A percentile compares a stretch with the other conserved stretches of the same genome.
phyloP scores from a whole-genome alignment of 495 filamentous ascomycete species.

The Daldinia caldariorum region DNA sequence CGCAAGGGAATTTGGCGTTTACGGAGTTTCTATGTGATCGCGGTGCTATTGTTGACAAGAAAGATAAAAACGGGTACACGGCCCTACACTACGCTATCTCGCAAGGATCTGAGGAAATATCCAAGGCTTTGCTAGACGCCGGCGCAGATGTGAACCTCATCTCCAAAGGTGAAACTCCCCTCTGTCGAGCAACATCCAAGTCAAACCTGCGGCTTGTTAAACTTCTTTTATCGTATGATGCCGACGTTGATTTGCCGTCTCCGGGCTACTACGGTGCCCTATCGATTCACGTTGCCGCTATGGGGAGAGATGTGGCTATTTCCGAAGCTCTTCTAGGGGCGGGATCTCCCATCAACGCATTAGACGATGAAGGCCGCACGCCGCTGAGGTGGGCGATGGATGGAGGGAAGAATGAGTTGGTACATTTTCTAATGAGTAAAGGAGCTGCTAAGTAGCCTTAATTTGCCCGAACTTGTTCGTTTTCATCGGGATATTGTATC shows the following conservation, averaged over 20 bases:
- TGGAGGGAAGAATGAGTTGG: constrained; percentile 30
- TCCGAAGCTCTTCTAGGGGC: constrained; percentile 46
- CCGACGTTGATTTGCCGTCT: constrained; percentile 20
- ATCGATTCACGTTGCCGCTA: constrained; percentile 33
- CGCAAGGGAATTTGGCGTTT: constrained; percentile 34
- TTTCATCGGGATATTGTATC: no score
- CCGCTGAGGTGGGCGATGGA: constrained; percentile 40
- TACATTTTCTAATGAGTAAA: constrained; percentile 35
- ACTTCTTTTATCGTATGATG: constrained; percentile 24
- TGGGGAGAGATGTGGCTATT: constrained; percentile 40
- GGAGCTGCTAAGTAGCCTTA: constrained; percentile 30
- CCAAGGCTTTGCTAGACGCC: constrained; percentile 35
- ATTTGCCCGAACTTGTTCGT: no score
- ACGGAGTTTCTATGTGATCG: constrained; percentile 42
- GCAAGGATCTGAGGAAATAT: constrained; percentile 38
- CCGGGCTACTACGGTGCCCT: constrained; percentile 30
- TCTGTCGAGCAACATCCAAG: constrained; percentile 36
- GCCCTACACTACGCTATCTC: constrained; percentile 45
- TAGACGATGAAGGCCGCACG: constrained; percentile 47
- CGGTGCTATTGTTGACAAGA: constrained; percentile 41
- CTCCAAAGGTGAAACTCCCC: constrained; percentile 35
- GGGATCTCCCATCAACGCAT: constrained; percentile 47
- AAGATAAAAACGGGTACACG: constrained; percentile 36
- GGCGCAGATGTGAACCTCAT: constrained; percentile 42
- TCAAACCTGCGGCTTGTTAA: constrained; percentile 28